These are phyloP conservation scores for Zasmidium angulare DNA, from an alignment of 2,329 filamentous ascomycete genomes.

Conservation along the genomic window DNA sequence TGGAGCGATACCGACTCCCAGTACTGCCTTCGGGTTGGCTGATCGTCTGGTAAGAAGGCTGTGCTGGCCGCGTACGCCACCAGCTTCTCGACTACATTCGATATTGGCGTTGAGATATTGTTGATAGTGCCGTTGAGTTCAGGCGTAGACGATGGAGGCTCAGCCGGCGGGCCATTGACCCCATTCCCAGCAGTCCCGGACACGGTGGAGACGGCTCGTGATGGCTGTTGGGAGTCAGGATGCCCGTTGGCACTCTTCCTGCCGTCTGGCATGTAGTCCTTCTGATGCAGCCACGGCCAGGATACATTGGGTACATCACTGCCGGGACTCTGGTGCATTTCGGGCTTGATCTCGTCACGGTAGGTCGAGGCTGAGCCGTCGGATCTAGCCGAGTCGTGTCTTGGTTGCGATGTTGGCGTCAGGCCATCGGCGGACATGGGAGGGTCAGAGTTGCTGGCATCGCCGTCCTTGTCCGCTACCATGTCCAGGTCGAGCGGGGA, in stretches of 20 bases:
- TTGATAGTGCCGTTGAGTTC: not conserved
- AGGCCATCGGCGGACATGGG: not conserved
- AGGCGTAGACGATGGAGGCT: not conserved
- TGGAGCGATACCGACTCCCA: slow-evolving; percentile 19
- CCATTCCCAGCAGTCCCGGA: not conserved
- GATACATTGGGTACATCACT: slow-evolving; percentile 4
- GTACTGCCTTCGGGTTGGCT: slow-evolving; percentile 3
- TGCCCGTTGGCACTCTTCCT: not conserved
- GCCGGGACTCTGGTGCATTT: not conserved
- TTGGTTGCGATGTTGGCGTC: not conserved
- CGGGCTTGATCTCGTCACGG: not conserved
- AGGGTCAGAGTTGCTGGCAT: not conserved
- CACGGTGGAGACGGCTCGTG: not conserved
- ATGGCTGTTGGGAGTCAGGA: not conserved
- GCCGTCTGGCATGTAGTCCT: slow-evolving; percentile 9
- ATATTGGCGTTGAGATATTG: not conserved
- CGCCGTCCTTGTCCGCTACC: not conserved
- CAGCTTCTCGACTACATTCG: slow-evolving; percentile 12
- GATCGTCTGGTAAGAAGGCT: slow-evolving; percentile 14
- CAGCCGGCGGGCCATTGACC: not conserved
- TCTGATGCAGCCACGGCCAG: slow-evolving; percentile 18
- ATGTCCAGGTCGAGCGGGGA: not conserved
- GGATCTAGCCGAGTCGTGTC: not conserved
- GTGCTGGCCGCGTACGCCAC: slow-evolving; percentile 16
- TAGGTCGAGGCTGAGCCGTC: not conserved